Base-by-base conservation (phyloP, 2,329 filamentous ascomycete species). In the Sporothrix variecibatus region DNA sequence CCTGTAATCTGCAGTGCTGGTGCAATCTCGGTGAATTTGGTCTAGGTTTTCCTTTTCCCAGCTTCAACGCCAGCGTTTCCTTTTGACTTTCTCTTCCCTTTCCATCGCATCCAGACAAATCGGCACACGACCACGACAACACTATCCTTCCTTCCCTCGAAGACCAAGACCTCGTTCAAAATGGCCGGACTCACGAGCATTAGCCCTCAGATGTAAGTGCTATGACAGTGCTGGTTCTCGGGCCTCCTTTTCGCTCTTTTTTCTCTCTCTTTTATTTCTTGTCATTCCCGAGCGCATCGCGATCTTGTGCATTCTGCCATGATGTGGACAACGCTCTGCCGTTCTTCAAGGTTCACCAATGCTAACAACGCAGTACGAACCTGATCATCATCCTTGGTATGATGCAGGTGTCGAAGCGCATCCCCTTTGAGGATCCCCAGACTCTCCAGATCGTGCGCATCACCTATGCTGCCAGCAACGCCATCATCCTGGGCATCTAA, bases 401-500 rank as follows among this genome's bases (percentile, higher is more conserved):
- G 92, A 98, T 98, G 94, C 95, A 98, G 88, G 93, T 97, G 76
- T 93, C 94, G 79, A 98, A 98, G 90, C 94, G 92, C 85, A 91
- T 99, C 76, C 94, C 95, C 68, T 97, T 98, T 81, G 95, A 98
- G 40, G 92, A 98, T 81, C 94, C 88, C 62, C 83, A 84, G 65
- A 86, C 88, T 26, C 87, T 90, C 78, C 89, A 88, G 81, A 79
- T 83, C 43, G 86, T 88, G 78, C 88, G 88, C 78, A 87, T 83
- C 65, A 78, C 86, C 76, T 90, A 90, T 80, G 80, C 87, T 46
- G 81, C 83, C 75, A 90, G 88, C 86, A 90, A 99, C 84, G 77
- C 97, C 77, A 88, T 98, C 84, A 98, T 99, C 81, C 87, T 92
- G 77, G 86, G 86, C 75, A 85, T 99, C 81, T 97, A 97, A 97